Evolutionary conservation across 192 early-diverging fungal species (phyloP).

Genomic region (Backusella tarrabulga): DNA sequence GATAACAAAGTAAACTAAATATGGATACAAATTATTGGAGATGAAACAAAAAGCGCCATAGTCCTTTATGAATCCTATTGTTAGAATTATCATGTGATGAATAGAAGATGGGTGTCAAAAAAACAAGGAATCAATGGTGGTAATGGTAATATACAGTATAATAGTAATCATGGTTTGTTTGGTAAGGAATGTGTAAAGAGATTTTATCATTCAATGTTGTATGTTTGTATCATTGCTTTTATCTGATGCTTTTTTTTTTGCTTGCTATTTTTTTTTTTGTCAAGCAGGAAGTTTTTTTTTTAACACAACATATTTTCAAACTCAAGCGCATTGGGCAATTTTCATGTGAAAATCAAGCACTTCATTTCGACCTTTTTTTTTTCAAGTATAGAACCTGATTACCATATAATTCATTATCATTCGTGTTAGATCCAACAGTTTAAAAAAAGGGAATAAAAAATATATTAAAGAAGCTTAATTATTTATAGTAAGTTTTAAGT

Average conservation of each 20-base stretch:
- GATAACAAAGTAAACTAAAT: neutral
- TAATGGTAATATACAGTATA: neutral
- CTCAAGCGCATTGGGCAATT: neutral
- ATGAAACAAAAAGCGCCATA: neutral
- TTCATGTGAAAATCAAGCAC: constrained; percentile 6
- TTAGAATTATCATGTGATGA: neutral
- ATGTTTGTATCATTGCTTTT: neutral
- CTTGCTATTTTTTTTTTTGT: neutral
- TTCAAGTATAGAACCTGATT: neutral
- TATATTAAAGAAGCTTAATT: neutral
- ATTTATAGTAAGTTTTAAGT: neutral
- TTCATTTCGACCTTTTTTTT: neutral
- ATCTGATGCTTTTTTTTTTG: neutral
- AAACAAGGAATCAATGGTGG: neutral
- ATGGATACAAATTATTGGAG: neutral
- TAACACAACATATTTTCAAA: neutral
- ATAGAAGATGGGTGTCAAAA: neutral
- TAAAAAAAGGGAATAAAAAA: neutral
- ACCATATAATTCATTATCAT: neutral
- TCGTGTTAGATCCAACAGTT: neutral
- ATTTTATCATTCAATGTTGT: neutral
- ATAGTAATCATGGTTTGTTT: neutral
- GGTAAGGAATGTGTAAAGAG: neutral
- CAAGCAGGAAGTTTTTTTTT: neutral
- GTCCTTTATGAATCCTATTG: neutral